These are phyloP conservation scores for Plenodomus lindquistii DNA, from an alignment of 2,329 filamentous ascomycete genomes.

Conservation along the genomic window DNA sequence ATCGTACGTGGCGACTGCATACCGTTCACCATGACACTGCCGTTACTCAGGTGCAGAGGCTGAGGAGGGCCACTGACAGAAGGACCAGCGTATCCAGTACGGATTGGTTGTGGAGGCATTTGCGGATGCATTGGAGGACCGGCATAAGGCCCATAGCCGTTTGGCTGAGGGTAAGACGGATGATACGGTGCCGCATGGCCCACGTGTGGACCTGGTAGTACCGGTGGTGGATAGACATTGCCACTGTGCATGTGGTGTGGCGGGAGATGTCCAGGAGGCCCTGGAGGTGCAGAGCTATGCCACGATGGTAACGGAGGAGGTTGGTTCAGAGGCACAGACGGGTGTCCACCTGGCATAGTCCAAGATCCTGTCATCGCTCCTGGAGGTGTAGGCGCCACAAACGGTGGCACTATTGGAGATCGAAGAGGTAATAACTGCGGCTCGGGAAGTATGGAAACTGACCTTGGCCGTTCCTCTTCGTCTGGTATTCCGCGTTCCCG, in stretches of 20 bases:
- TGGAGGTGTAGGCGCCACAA: slow-evolving; percentile 20
- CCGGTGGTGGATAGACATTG: slow-evolving; percentile 27
- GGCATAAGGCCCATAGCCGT: slow-evolving; percentile 41
- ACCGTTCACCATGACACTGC: slow-evolving; percentile 41
- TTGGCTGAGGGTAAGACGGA: slow-evolving; percentile 38
- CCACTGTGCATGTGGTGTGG: slow-evolving; percentile 39
- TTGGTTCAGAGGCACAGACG: slow-evolving; percentile 21
- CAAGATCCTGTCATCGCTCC: slow-evolving; percentile 23
- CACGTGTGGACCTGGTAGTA: slow-evolving; percentile 27
- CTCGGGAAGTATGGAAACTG: slow-evolving; percentile 33
- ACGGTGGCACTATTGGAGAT: slow-evolving; percentile 37
- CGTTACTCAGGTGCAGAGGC: slow-evolving; percentile 39
- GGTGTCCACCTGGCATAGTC: slow-evolving; percentile 22
- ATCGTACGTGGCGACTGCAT: slow-evolving; percentile 43
- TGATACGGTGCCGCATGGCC: slow-evolving; percentile 38
- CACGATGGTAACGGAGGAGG: slow-evolving; percentile 38
- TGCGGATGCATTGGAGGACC: slow-evolving; percentile 33
- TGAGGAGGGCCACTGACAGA: slow-evolving; percentile 33
- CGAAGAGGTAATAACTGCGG: slow-evolving; percentile 41
- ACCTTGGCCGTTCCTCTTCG: slow-evolving; percentile 34
- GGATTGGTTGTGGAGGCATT: slow-evolving; percentile 32
- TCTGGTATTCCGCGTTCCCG: slow-evolving; percentile 44
- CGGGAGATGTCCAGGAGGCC: slow-evolving; percentile 24
- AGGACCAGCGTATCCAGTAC: slow-evolving; percentile 33
- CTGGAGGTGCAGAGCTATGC: slow-evolving; percentile 31